phyloP scores from a whole-genome alignment of 208 protist species.

The Crithidia sp. region DNA sequence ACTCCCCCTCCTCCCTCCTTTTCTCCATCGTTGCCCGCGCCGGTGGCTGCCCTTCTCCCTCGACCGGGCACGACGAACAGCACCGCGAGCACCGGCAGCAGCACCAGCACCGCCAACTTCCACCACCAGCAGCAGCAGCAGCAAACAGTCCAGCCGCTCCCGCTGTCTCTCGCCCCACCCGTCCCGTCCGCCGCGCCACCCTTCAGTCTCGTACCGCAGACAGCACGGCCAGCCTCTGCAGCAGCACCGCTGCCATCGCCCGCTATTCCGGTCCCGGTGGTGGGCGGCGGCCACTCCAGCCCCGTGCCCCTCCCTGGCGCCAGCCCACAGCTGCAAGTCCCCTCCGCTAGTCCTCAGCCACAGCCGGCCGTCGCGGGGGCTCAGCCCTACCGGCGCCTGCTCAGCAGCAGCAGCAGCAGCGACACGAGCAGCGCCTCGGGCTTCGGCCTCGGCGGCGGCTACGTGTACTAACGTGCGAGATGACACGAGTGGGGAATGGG shows the following conservation, averaged over 20 bases:
- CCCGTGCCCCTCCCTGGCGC: not conserved
- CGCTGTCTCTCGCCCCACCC: not conserved
- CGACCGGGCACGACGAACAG: constrained; percentile 19
- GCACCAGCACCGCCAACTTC: constrained; percentile 9
- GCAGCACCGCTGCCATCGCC: constrained; percentile 19
- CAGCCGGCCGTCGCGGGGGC: constrained; percentile 4
- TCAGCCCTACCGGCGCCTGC: not conserved
- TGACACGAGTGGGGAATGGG: not conserved
- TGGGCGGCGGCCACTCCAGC: not conserved
- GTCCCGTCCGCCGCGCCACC: constrained; percentile 28
- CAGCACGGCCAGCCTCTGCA: constrained; percentile 26
- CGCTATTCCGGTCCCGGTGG: not conserved
- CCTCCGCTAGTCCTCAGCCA: not conserved
- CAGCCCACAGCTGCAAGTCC: not conserved
- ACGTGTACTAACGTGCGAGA: constrained; percentile 8
- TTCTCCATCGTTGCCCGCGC: not conserved
- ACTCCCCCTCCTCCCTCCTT: not conserved
- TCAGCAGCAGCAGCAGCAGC: constrained; percentile 34
- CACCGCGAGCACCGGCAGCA: constrained; percentile 17
- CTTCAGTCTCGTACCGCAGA: constrained; percentile 13
- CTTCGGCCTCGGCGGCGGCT: constrained; percentile 10
- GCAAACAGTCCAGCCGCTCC: constrained; percentile 8
- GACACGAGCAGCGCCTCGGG: constrained; percentile 15
- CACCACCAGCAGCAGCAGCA: constrained; percentile 8
- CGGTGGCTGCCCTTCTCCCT: not conserved